These are phyloP conservation scores for Erythrophleum fordii DNA, from an alignment of 306 rosid genomes.

Conservation along the genomic window DNA sequence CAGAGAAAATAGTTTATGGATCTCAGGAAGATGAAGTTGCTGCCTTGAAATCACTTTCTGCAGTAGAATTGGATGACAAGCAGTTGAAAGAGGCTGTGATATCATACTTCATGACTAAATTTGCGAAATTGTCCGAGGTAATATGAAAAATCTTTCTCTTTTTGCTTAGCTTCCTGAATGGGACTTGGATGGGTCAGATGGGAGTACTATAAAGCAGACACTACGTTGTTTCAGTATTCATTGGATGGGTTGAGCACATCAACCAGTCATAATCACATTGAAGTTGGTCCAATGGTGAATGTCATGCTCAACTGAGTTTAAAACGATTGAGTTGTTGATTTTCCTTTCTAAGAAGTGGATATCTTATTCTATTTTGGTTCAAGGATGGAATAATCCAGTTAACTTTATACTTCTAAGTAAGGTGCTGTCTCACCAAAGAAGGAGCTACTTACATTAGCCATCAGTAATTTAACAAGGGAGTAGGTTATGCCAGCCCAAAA, in stretches of 20 bases:
- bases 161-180: conserved; percentile 31
- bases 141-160: conserved; percentile 29
- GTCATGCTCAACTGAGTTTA: conserved; percentile 24
- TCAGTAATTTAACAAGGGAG: conserved; percentile 11
- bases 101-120: conserved; percentile 70
- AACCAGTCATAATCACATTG: conserved; percentile 29
- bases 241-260: conserved; percentile 13
- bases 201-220: conserved; percentile 22
- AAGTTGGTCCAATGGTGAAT: conserved; percentile 15
- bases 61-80: conserved; percentile 58
- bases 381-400: conserved; percentile 29
- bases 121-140: conserved; percentile 79
- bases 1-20: conserved; percentile 57
- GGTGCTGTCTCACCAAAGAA: conserved; percentile 12
- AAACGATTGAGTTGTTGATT: conserved; percentile 37
- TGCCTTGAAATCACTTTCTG: conserved; percentile 62
- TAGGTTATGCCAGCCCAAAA: conserved; percentile 13
- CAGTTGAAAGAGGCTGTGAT: conserved; percentile 71
- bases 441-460: conserved; percentile 8
- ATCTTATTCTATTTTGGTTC: conserved; percentile 10
- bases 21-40: conserved; percentile 72
- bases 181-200: conserved; percentile 22
- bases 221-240: conserved; percentile 21
- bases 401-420: conserved; percentile 1
- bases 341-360: conserved; percentile 18